Base-by-base conservation (phyloP, 2,329 filamentous ascomycete species). In the Cladosporium austrohemisphaericum region DNA sequence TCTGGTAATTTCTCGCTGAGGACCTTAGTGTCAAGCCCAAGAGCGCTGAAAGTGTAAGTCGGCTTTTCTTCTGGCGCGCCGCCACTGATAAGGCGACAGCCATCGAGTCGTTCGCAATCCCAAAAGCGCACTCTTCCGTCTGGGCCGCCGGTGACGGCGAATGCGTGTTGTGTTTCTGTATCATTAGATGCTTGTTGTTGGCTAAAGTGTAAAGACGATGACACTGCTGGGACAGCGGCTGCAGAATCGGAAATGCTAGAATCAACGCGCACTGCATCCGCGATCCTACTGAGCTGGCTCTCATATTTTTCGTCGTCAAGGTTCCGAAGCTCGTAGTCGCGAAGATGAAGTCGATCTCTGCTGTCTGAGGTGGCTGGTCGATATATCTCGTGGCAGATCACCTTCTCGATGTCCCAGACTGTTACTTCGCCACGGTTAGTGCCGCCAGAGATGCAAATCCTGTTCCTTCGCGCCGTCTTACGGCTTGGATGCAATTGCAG, bases 61-160 rank as follows among this genome's bases (percentile, higher is more conserved):
- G 89, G 86, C 63, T 82, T 84, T 26, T 79, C 73, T 51, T 90
- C 84, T 1, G 58, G 45, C 1, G 44, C 35, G 9, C 90, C 74
- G 0, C 92, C 92, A 64, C 87, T 95, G 55, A 94, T 84, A 11
- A 96, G 79, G 49, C 78, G 76, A 32, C 88, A 95, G 52, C 83
- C 80, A 62, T 95, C 89, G 8, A 88, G 77, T 8, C 84, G 83
- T 8, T 81, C 76, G 11, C 93, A 76, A 63, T 98, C 92, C 93
- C 93, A 98, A 70, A 94, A 97, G 8, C 93, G 83, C 14, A 98
- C 79, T 68, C 88, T 93, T 70, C 86, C 88, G 68, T 97, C 93
- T 9, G 87, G 87, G 0, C 92, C 92, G 14, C 85, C 91, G 0
- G 89, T 93, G 29, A 98, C 73, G 38, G 96, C 80, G 65, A 93